These are phyloP conservation scores for Tuber microsphaerosporum DNA, from an alignment of 495 filamentous ascomycete species.

Conservation along the genomic window DNA sequence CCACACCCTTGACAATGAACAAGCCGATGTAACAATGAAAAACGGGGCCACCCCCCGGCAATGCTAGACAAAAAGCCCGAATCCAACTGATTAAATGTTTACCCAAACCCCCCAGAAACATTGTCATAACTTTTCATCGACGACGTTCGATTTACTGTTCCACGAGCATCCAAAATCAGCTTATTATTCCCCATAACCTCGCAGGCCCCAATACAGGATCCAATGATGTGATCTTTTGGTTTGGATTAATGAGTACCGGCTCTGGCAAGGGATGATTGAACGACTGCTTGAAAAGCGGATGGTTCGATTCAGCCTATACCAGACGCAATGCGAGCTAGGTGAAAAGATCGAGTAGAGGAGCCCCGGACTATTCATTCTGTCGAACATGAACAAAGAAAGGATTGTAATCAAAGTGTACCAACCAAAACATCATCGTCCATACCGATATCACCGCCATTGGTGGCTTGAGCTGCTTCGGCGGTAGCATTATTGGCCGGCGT, in stretches of 20 bases:
- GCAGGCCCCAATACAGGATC: conserved; percentile 21
- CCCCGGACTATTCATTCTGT: background rate
- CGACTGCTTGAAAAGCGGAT: background rate
- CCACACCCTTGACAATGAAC: background rate
- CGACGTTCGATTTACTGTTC: conserved; percentile 34
- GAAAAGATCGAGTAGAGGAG: background rate
- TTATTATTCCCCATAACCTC: conserved; percentile 40
- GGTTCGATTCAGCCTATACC: conserved; percentile 19
- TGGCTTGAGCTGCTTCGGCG: conserved; percentile 45
- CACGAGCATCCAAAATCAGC: conserved; percentile 27
- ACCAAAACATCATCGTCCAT: conserved; percentile 48
- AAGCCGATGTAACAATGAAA: background rate
- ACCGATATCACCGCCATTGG: conserved; percentile 45
- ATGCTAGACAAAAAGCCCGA: background rate
- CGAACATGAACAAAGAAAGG: conserved; percentile 9
- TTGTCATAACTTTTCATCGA: background rate
- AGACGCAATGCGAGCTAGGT: conserved; percentile 7
- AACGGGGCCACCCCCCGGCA: background rate
- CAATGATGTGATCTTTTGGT: background rate
- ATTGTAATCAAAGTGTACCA: conserved; percentile 30
- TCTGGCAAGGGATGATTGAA: conserved; percentile 4
- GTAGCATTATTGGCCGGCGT: conserved; percentile 44
- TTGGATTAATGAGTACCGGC: background rate
- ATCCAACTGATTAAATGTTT: conserved; percentile 1
- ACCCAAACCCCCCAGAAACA: background rate